Base-by-base conservation (phyloP, 495 filamentous ascomycete genomes). In the Lepraria neglecta region DNA sequence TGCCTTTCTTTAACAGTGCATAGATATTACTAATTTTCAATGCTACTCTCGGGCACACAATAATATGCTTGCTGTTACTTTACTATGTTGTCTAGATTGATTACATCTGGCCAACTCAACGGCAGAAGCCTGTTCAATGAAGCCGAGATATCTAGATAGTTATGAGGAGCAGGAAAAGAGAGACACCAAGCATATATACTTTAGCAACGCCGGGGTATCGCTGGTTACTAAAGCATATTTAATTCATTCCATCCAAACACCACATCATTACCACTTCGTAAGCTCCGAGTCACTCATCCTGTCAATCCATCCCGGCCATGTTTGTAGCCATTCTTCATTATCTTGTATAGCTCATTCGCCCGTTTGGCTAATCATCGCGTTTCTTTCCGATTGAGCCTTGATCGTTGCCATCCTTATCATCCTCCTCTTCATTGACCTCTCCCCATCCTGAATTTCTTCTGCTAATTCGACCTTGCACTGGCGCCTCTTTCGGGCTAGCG, bases 381-480 rank as follows among this genome's bases (percentile, higher is more conserved):
- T 60, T 61, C 27, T 48, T 61, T 11, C 48, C 51, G 4, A 51
- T 55, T 21, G 52, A 61, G 43, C 51, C 46, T 40, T 48, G 54
- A 38, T 64, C 69, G 21, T 63, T 45, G 21, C 67, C 68, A 11
- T 71, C 70, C 11, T 38, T 60, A 43, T 71, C 67, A 17, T 64
- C 72, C 55, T 71, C 77, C 24, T 78, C 77, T 53, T 81, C 83
- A 4, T 73, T 74, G 44, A 80, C 76, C 43, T 84, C 83, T 40
- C 77, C 82, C 83, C 83, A 84, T 2, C 81, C 83, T 21, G 83
- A 87, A 67, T 82, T 85, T 53, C 83, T 72, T 42, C 85, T 80
- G 65, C 80, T 85, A 54, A 84, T 68, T 35, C 79, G 78, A 30
- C 79, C 80, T 58, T 68, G 38, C 68, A 67, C 19, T 30, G 75